phyloP scores from a whole-genome alignment of 2,329 filamentous ascomycete genomes.

The Cladosporium cucumerinum region DNA sequence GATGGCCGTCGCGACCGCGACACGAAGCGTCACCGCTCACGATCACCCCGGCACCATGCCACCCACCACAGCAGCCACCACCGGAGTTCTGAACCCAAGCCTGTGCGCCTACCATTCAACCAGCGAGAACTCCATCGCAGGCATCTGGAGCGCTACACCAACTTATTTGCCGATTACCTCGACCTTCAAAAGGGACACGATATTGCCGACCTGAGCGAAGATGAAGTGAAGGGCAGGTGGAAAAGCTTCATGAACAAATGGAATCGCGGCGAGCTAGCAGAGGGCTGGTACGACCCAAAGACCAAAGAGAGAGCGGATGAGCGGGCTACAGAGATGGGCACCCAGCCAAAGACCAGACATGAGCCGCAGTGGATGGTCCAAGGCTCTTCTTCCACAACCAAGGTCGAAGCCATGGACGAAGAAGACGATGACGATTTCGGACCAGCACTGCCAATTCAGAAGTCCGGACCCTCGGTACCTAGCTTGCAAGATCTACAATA shows the following conservation, averaged over 20 bases:
- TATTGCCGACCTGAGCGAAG: slow-evolving; percentile 65
- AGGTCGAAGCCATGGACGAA: slow-evolving; percentile 33
- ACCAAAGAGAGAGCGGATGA: slow-evolving; percentile 56
- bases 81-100: slow-evolving; percentile 3
- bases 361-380: not conserved
- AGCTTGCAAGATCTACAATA: slow-evolving; percentile 70
- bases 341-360: not conserved
- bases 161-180: slow-evolving; percentile 79
- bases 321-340: slow-evolving; percentile 2
- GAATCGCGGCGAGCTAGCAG: slow-evolving; percentile 83
- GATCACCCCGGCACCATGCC: slow-evolving; percentile 24
- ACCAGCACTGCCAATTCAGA: slow-evolving; percentile 42
- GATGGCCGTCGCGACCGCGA: slow-evolving; percentile 14
- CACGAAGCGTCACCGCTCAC: slow-evolving; percentile 27
- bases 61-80: slow-evolving; percentile 18
- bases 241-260: slow-evolving; percentile 90
- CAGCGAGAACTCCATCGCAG: slow-evolving; percentile 60
- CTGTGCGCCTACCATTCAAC: slow-evolving; percentile 23
- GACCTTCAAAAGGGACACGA: slow-evolving; percentile 79
- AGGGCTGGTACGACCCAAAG: slow-evolving; percentile 89
- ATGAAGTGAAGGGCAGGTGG: slow-evolving; percentile 80
- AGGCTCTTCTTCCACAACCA: not conserved
- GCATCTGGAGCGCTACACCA: slow-evolving; percentile 63
- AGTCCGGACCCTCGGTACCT: slow-evolving; percentile 61
- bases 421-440: slow-evolving; percentile 55